Evolutionary conservation across 352 stramenopile genomes (phyloP), one percentile per base, ranked within the genome.

Genomic region (Pythium rishiriense): DNA sequence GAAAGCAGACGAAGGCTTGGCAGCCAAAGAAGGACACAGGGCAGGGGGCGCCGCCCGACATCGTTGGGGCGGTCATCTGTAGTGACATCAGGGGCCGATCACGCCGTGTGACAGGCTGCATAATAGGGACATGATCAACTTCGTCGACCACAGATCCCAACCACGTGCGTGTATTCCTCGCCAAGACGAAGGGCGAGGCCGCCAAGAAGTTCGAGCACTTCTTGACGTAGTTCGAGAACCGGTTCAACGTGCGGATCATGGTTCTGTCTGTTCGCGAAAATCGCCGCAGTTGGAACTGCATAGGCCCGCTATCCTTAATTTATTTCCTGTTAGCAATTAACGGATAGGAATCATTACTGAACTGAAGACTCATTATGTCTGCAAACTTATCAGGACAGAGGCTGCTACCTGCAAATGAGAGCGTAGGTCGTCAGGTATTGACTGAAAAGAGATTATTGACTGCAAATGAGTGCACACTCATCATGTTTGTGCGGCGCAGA

Each of bases 111-210:
- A 66, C 22, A 1, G 43, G 0, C 19, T 26, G 0, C 7, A 42
- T 1, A 70, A 70, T n/a, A 22, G 64, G 0, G 63, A 66, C 37
- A 19, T 71, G 26, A 46, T 67, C 1, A 71, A 66, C 52, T 71
- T 71, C 28, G 28, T 71, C 1, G 57, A 64, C 29, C n/a, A 47
- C 52, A 50, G 41, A 21, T 39, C 22, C n/a, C 7, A 66, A 66
- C 56, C 53, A 58, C 57, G 41, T 14, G 0, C 42, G 48, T 4
- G 50, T 71, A 4, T 71, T 66, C 19, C 28, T 66, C 1, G 49
- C 50, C 14, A 55, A 28, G 47, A 64, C 51, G 0, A 74, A 74
- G 35, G 43, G 66, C 45, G 0, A 56, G 9, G 57, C 64, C 0
- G 46, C 64, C 0, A 46, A 53, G 8, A 57, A 71, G 53, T 63